Evolutionary conservation across 2,329 filamentous ascomycete genomes (phyloP).

Genomic region (Cladosporium oxysporum): DNA sequence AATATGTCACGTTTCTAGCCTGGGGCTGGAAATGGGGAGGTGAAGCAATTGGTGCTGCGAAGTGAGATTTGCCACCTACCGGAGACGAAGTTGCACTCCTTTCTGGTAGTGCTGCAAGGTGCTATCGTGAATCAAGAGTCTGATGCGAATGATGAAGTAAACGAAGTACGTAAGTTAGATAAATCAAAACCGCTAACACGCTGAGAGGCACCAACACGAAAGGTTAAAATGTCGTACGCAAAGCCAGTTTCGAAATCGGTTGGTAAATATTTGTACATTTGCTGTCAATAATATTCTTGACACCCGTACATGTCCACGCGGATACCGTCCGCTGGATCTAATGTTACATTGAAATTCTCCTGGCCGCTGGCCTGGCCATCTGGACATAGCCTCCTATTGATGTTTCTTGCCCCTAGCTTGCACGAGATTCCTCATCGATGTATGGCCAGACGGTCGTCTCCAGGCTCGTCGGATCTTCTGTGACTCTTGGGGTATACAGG

Average conservation of each 20-base stretch:
- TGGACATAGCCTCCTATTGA: neutral
- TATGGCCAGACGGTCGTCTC: neutral
- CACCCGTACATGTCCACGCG: neutral
- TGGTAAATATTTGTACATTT: neutral
- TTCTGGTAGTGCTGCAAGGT: neutral
- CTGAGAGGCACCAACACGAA: neutral
- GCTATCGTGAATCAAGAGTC: neutral
- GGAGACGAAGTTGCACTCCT: neutral
- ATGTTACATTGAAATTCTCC: neutral
- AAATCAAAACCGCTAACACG: too few relatives aligned
- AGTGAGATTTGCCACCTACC: neutral
- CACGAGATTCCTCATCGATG: neutral
- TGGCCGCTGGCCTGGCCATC: neutral
- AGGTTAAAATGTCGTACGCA: neutral
- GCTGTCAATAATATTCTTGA: neutral
- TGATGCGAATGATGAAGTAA: neutral
- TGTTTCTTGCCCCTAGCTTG: neutral
- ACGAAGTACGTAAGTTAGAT: neutral
- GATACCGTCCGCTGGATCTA: neutral
- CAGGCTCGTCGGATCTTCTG: neutral
- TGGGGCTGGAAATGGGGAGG: conserved; percentile 35
- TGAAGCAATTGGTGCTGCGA: neutral
- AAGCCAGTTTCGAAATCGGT: neutral
- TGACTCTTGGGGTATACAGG: conserved; percentile 11
- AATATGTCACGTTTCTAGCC: conserved; percentile 37